Evolutionary conservation across 2,329 filamentous ascomycete genomes (phyloP), one percentile per base, ranked within the genome.

Genomic region (Diplodia intermedia): DNA sequence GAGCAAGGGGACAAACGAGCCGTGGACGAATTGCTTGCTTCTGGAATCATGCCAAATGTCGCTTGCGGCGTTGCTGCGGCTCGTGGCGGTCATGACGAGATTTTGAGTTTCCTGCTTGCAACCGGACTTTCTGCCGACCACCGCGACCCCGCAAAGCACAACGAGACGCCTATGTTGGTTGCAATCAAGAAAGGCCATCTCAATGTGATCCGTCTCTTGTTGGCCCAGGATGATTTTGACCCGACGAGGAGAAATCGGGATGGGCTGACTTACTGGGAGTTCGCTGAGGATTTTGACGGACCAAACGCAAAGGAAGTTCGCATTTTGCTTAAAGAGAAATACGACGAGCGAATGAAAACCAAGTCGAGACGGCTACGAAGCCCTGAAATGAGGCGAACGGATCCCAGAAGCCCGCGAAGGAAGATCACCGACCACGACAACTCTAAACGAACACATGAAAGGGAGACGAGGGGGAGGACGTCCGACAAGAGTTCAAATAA

Each of bases 261-360:
- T 72, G 92, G 92, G 26, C 88, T 91, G 73, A 90, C 91, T 0
- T 99, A 98, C 78, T 91, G 89, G 74, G 93, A 99, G 71, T 89
- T 98, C 70, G 93, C 95, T 1, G 88, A 90, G 73, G 89, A 92
- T 57, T 89, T 93, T 50, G 89, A 89, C 71, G 94, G 95, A 0
- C 92, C 94, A 8, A 91, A 92, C 69, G 97, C 94, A 93, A 90
- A 94, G 76, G 89, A 94, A 70, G 95, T 99, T 77, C 89, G 91
- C 71, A 87, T 93, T 53, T 82, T 96, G 67, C 79, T 99, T 60
- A 94, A 94, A 77, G 86, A 89, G 49, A 88, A 91, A 3, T 93
- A 89, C 71, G 90, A 93, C 68, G 86, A 86, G 36, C 88, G 86
- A 72, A 60, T 50, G 54, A 54, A 55, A 20, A 63, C 52, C 33